Evolutionary conservation across 2,329 filamentous ascomycete species (phyloP), one percentile per base, ranked within the genome.

Genomic region (Verticillium zaregamsianum): DNA sequence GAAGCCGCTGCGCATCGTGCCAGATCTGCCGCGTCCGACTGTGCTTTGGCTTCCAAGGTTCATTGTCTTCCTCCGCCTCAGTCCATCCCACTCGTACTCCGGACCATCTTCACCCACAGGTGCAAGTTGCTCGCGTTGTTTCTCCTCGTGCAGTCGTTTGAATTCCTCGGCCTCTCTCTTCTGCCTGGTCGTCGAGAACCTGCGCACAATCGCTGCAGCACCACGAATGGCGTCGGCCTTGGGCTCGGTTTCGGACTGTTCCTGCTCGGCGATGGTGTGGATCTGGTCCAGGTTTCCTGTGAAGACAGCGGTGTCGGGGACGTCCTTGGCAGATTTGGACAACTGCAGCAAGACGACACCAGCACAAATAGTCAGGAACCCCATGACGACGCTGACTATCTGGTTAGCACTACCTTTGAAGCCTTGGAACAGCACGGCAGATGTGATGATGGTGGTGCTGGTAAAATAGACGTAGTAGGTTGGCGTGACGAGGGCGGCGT

Each of bases 401-500:
- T 90, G 86, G 6, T 86, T 83, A 0, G 86, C 82, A 0, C 91
- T 91, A 39, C 94, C 95, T 72, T 96, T 94, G 83, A 99, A 97
- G 8, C 95, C 95, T 65, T 88, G 89, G 76, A 98, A 98, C 3
- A 99, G 81, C 56, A 99, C 88, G 3, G 93, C 91, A 0, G 94
- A 97, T 6, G 93, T 96, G 68, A 98, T 86, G 67, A 99, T 97
- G 23, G 95, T 98, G 5, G 93, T 90, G 68, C 90, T 96, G 45
- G 95, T 99, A 74, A 99, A 99, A 80, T 96, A 94, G 67, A 99
- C 95, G 74, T 99, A 99, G 78, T 99, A 99, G 2, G 95, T 99
- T 0, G 95, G 95, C 0, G 95, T 99, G 63, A 99, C 95, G 66
- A 99, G 85, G 8, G 95, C 94, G 40, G 95, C 95, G 71, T 99